Evolutionary conservation across 2,329 filamentous ascomycete genomes (phyloP), one percentile per base, ranked within the genome.

Genomic region (Aspergillus sp.): DNA sequence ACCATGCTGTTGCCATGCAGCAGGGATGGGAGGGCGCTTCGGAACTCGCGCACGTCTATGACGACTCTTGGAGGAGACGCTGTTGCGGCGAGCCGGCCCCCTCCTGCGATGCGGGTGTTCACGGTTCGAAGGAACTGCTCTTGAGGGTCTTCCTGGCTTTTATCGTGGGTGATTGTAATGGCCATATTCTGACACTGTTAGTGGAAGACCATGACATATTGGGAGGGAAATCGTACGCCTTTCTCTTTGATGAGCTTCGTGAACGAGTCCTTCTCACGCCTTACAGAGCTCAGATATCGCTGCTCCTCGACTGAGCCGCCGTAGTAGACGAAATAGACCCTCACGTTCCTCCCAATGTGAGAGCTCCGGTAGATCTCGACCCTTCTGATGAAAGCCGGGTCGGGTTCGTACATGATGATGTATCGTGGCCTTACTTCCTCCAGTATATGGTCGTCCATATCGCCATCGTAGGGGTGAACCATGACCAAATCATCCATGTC

Each of bases 371-470:
- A 98, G 2, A 96, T 88, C 56, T 98, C 91, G 13, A 98, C 82
- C 24, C 89, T 74, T 10, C 91, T 78, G 50, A 96, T 94, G 57
- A 98, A 98, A 3, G 89, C 80, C 3, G 89, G 78, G 44, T 96
- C 86, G 1, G 91, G 89, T 55, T 96, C 91, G 59, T 95, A 98
- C 91, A 98, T 96, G 63, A 98, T 82, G 37, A 98, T 86, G 58
- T 95, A 95, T 39, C 84, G 79, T 20, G 91, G 91, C 51, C 84
- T 86, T 36, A 91, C 72, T 60, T 98, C 91, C 56, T 98, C 89
- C 1, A 98, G 72, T n/a, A 96, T 73, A 55, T 93, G 85, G 54
- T 96, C 91, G 56, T 98, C 91, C 66, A 89, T 82, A 54, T 96
- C 91, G 8, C 88, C 88, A 38, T 94, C 86, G 55, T 94, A 98